Percentiles rank a stretch among this genome's conserved stretches.
Evolutionary conservation across 768 basidiomycete species (phyloP).

Genomic region (Tulasnella sp.): DNA sequence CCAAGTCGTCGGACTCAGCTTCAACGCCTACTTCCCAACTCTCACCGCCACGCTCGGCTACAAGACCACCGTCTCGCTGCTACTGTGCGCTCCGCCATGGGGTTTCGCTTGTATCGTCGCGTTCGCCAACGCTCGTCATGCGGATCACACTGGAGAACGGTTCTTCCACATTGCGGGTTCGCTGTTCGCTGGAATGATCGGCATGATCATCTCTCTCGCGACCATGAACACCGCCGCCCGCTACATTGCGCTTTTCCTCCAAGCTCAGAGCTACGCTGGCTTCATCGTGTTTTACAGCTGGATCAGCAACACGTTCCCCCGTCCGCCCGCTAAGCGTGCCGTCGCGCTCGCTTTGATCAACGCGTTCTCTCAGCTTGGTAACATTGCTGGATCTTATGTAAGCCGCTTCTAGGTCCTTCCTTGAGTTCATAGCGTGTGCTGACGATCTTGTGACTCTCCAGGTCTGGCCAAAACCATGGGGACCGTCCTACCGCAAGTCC

Average conservation of each 20-base stretch:
- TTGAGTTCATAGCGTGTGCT: neutral
- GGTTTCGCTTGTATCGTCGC: slow-evolving; percentile 47
- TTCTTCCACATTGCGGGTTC: slow-evolving; percentile 52
- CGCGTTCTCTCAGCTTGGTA: slow-evolving; percentile 70
- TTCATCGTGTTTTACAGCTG: slow-evolving; percentile 46
- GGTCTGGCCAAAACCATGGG: slow-evolving; percentile 58
- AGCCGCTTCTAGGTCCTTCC: neutral
- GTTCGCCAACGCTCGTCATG: slow-evolving; percentile 41
- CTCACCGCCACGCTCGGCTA: slow-evolving; percentile 62
- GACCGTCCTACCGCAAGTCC: slow-evolving; percentile 54
- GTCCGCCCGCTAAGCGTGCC: slow-evolving; percentile 78
- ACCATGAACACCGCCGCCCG: slow-evolving; percentile 52
- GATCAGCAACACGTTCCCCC: slow-evolving; percentile 51
- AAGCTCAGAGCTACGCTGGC: slow-evolving; percentile 62
- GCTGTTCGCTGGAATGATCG: slow-evolving; percentile 48
- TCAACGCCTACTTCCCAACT: slow-evolving; percentile 52
- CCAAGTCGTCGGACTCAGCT: slow-evolving; percentile 28
- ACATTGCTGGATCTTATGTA: slow-evolving; percentile 63
- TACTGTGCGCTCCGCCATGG: slow-evolving; percentile 74
- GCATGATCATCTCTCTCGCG: slow-evolving; percentile 52
- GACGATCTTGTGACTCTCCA: slow-evolving; percentile 26
- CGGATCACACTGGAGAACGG: slow-evolving; percentile 59
- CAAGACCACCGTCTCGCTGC: slow-evolving; percentile 48
- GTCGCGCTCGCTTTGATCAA: slow-evolving; percentile 80
- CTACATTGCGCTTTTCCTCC: slow-evolving; percentile 64